Percentiles rank a stretch among this genome's conserved stretches.
phyloP scores from a whole-genome alignment of 441 rosid species.

The Pelargonium exstipulatum region DNA sequence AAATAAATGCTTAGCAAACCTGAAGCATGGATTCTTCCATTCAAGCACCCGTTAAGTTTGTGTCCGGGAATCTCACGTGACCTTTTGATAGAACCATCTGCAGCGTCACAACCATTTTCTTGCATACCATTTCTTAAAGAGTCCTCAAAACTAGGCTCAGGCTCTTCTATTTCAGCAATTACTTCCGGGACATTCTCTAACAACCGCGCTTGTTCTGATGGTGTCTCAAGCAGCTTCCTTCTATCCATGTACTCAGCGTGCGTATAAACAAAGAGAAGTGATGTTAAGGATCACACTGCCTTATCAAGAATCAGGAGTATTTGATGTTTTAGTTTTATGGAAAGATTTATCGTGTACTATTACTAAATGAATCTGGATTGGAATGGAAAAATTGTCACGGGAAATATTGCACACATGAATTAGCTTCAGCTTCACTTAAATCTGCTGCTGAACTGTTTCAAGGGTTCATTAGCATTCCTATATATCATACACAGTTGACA shows the following conservation, averaged over 20 bases:
- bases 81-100: conserved; percentile 1
- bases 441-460: background rate
- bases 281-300: conserved; percentile 33
- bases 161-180: conserved; percentile 31
- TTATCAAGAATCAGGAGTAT: background rate
- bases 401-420: too few relatives aligned
- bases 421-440: background rate
- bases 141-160: conserved; percentile 20
- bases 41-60: conserved; percentile 1
- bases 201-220: conserved; percentile 41
- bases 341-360: too few relatives aligned
- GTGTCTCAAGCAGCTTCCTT: conserved; percentile 34
- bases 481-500: background rate
- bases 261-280: conserved; percentile 20
- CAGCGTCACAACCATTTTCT: background rate
- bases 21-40: conserved; percentile 18
- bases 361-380: too few relatives aligned
- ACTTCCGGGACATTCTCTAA: conserved; percentile 40
- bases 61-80: background rate
- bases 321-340: too few relatives aligned
- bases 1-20: conserved; percentile 17
- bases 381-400: too few relatives aligned
- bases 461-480: background rate
- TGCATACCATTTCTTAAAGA: conserved; percentile 17
- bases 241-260: conserved; percentile 31